These are phyloP conservation scores for Solanum hybrid DNA, from an alignment of 305 asterid species.

Conservation along the genomic window DNA sequence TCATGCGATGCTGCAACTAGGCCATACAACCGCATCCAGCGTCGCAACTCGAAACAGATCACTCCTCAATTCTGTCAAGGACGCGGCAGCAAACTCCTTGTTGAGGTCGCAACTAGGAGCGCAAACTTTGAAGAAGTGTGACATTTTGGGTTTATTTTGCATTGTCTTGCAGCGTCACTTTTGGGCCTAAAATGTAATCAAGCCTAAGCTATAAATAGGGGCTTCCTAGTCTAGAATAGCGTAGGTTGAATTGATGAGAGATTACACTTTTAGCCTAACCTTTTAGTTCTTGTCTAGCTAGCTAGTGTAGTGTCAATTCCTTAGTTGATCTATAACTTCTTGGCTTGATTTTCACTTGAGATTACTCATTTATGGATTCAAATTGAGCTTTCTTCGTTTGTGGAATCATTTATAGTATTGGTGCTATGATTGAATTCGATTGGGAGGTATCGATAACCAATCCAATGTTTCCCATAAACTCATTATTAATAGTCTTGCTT, in stretches of 20 bases:
- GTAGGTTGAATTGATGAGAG: neutral
- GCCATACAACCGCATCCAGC: neutral
- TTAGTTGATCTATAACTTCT: neutral
- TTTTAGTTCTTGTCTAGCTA: neutral
- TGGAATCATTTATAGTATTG: neutral
- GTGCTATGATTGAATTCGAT: neutral
- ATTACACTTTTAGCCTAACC: neutral
- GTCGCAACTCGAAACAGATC: neutral
- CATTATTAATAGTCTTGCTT: neutral
- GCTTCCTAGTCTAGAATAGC: neutral
- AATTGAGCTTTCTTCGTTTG: neutral
- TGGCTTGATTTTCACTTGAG: neutral
- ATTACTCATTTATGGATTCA: neutral
- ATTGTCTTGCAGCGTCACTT: neutral
- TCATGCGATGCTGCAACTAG: neutral
- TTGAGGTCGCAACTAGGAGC: neutral
- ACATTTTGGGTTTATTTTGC: neutral
- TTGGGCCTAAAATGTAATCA: neutral
- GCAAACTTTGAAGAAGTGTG: neutral
- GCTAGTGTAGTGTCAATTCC: neutral
- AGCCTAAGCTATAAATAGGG: neutral
- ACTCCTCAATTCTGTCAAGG: neutral
- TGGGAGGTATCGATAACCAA: neutral
- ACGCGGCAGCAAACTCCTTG: neutral
- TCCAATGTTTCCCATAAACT: neutral